These are phyloP conservation scores for Phaffia australis DNA, from an alignment of 768 basidiomycete species.

Conservation along the genomic window DNA sequence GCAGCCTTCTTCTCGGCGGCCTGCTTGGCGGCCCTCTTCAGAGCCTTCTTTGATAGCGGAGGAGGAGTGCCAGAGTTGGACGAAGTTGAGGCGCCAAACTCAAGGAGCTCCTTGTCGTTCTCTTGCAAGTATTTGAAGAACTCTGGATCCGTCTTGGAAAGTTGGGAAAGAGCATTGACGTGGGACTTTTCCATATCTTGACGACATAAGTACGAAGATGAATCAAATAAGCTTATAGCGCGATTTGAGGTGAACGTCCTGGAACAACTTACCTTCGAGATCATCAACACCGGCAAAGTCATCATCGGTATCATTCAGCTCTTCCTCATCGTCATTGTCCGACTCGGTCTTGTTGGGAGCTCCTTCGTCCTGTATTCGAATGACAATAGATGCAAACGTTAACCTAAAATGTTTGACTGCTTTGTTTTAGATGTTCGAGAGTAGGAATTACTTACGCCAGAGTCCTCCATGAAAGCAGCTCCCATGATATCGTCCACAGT, in stretches of 20 bases:
- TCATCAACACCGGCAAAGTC: slow-evolving; percentile 69
- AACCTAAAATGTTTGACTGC: slow-evolving; percentile 1
- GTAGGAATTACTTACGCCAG: slow-evolving; percentile 42
- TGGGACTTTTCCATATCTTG: slow-evolving; percentile 64
- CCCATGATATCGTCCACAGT: slow-evolving; percentile 67
- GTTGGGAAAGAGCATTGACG: slow-evolving; percentile 67
- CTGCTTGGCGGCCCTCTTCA: slow-evolving; percentile 42
- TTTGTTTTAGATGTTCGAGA: neutral
- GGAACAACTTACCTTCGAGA: slow-evolving; percentile 47
- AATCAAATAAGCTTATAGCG: neutral
- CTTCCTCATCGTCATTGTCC: slow-evolving; percentile 33
- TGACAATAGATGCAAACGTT: neutral
- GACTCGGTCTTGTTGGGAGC: slow-evolving; percentile 28
- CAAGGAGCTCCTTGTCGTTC: slow-evolving; percentile 81
- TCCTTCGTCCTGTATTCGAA: slow-evolving; percentile 13
- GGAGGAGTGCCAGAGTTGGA: neutral
- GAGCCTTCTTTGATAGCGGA: slow-evolving; percentile 4
- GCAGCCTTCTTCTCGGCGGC: slow-evolving; percentile 37
- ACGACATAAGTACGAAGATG: slow-evolving; percentile 14
- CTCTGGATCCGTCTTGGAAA: slow-evolving; percentile 95
- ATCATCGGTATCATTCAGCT: slow-evolving; percentile 44
- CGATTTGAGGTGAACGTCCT: neutral
- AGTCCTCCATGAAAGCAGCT: slow-evolving; percentile 58
- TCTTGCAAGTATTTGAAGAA: slow-evolving; percentile 97
- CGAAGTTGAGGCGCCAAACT: slow-evolving; percentile 49